Percentiles rank a stretch among this genome's conserved stretches.
Conservation (phyloP, 345 rosid species). For the Cardiospermum halicacabum region DNA sequence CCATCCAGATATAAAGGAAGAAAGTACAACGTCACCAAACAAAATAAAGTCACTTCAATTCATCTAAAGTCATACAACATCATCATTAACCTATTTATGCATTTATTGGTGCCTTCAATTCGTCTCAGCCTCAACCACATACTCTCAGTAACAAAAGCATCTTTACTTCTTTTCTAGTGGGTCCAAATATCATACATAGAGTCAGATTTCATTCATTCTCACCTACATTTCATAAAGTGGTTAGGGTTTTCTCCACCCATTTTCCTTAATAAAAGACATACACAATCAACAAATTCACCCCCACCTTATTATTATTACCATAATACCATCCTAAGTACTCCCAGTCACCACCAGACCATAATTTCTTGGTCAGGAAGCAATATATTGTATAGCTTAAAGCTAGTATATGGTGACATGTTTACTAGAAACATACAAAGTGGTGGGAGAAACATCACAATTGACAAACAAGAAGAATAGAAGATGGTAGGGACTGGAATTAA, state of each 20-base stretch:
- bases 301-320: too few species aligned
- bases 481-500: constrained; percentile 6
- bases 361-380: too few species aligned
- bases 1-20: too few species aligned
- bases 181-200: background rate
- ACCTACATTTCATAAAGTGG: background rate
- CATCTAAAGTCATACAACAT: background rate
- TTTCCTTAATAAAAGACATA: background rate
- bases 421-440: background rate
- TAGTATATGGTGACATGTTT: too few species aligned
- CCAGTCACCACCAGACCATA: too few species aligned
- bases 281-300: too few species aligned
- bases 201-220: background rate
- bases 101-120: background rate
- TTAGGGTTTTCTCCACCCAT: constrained; percentile 2
- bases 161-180: background rate
- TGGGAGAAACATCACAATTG: constrained; percentile 6
- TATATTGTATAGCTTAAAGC: too few species aligned
- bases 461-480: background rate
- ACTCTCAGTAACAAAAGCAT: background rate
- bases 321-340: too few species aligned
- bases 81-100: background rate
- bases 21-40: background rate
- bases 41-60: too few species aligned
- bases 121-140: too few species aligned